Percentiles rank a stretch among this genome's conserved stretches.
phyloP scores from a whole-genome alignment of 2,329 filamentous ascomycete species.

The Fusarium scirpi region DNA sequence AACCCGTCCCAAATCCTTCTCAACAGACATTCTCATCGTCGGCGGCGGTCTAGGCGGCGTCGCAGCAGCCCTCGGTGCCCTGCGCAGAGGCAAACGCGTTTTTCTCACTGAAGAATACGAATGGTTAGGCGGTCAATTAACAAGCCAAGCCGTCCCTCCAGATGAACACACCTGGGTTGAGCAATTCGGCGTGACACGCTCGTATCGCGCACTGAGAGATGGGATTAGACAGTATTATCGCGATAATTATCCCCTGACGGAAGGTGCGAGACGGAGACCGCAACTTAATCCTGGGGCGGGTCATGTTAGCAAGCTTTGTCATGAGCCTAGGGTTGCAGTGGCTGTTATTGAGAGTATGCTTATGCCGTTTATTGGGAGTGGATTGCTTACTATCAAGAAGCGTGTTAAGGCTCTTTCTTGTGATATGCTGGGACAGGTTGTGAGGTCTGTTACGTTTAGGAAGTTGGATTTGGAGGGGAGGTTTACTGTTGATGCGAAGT shows the following conservation, averaged over 20 bases:
- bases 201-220: constrained; percentile 43
- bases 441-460: constrained; percentile 15
- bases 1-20: constrained; percentile 15
- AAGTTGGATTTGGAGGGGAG: not conserved
- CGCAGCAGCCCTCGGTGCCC: constrained; percentile 45
- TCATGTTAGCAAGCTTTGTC: constrained; percentile 48
- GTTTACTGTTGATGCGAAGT: constrained; percentile 25
- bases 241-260: constrained; percentile 45
- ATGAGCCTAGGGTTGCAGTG: constrained; percentile 47
- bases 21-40: constrained; percentile 42
- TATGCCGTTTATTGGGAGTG: constrained; percentile 43
- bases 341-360: constrained; percentile 47
- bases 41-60: constrained; percentile 47
- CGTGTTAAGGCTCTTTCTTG: constrained; percentile 37
- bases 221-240: constrained; percentile 45
- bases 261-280: constrained; percentile 40
- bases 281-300: constrained; percentile 47
- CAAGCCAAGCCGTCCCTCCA: constrained; percentile 47
- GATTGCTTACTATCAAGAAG: constrained; percentile 40
- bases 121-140: constrained; percentile 47
- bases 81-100: constrained; percentile 41
- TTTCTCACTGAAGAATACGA: constrained; percentile 47
- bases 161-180: constrained; percentile 49
- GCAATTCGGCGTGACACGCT: constrained; percentile 47
- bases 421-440: constrained; percentile 26